These are phyloP conservation scores for Phyllosticta citriasiana DNA, from an alignment of 2,329 filamentous ascomycete genomes.

Conservation along the genomic window DNA sequence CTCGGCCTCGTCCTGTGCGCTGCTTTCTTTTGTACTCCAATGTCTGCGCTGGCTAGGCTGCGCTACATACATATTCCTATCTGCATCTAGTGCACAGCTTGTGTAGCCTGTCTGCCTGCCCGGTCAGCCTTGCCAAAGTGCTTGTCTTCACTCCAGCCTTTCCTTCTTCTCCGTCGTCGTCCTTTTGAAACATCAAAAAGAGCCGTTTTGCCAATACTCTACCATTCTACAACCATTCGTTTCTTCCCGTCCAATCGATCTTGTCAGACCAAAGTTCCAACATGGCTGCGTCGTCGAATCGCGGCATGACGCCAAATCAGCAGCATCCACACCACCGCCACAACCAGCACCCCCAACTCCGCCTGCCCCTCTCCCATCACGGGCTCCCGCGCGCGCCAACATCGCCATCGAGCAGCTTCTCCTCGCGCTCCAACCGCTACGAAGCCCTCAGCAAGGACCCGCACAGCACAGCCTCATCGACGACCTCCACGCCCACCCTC, in stretches of 20 bases:
- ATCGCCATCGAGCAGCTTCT: slow-evolving; percentile 4
- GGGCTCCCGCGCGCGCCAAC: slow-evolving; percentile 6
- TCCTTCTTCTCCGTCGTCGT: background rate
- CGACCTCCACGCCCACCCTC: background rate
- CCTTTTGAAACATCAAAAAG: background rate
- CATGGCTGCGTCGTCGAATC: background rate
- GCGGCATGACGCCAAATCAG: background rate
- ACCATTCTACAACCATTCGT: background rate
- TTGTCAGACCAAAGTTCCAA: background rate
- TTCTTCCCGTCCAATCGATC: background rate
- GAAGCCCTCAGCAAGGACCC: slow-evolving; percentile 4
- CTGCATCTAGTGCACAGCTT: background rate
- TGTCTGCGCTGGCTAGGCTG: background rate
- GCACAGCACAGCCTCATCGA: background rate
- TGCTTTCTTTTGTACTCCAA: background rate
- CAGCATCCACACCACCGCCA: background rate
- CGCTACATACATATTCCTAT: background rate
- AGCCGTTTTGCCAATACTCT: background rate
- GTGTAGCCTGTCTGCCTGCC: background rate
- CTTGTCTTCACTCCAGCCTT: background rate
- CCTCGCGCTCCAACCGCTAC: slow-evolving; percentile 6
- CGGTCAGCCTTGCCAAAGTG: background rate
- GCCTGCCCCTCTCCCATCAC: slow-evolving; percentile 8
- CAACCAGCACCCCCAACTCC: slow-evolving; percentile 3
- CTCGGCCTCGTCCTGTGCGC: background rate